A percentile compares a stretch with the other conserved stretches of the same genome.
Conservation (phyloP, 1,284 basidiomycete genomes). For the Sanghuangporus sanghuang region DNA sequence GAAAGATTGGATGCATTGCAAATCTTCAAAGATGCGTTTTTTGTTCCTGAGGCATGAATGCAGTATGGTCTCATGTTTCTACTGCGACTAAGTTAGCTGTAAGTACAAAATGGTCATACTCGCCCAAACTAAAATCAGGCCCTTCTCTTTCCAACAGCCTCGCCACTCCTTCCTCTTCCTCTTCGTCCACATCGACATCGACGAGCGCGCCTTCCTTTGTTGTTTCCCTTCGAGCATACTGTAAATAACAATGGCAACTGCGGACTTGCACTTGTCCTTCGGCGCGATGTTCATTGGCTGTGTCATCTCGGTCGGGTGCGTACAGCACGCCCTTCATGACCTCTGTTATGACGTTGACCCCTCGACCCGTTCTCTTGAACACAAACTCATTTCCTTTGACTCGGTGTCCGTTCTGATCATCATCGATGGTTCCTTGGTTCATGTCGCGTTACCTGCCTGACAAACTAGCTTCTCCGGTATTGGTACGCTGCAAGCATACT, state of each 20-base stretch:
- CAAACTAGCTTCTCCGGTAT: conserved; percentile 15
- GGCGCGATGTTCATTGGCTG: conserved; percentile 17
- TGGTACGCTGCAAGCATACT: conserved; percentile 13
- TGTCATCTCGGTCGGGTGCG: conserved; percentile 15
- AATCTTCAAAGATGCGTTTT: too few relatives aligned
- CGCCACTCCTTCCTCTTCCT: neutral
- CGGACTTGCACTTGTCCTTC: conserved; percentile 12
- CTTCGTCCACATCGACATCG: neutral
- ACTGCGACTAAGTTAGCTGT: neutral
- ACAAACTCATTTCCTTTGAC: neutral
- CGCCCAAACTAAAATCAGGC: neutral
- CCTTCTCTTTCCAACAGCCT: neutral
- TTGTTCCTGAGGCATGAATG: neutral
- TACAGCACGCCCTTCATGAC: neutral
- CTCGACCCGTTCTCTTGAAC: neutral
- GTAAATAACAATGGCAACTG: conserved; percentile 11
- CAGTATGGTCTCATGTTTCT: neutral
- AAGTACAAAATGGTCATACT: neutral
- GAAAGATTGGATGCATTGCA: too few relatives aligned
- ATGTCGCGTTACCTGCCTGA: neutral
- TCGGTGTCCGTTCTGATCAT: neutral
- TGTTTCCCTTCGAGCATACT: neutral
- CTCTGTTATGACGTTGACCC: neutral
- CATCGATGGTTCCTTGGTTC: neutral
- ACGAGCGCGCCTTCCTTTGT: neutral